Evolutionary conservation across 2,329 filamentous ascomycete species (phyloP), one percentile per base, ranked within the genome.

Genomic region (Diplodia intermedia): DNA sequence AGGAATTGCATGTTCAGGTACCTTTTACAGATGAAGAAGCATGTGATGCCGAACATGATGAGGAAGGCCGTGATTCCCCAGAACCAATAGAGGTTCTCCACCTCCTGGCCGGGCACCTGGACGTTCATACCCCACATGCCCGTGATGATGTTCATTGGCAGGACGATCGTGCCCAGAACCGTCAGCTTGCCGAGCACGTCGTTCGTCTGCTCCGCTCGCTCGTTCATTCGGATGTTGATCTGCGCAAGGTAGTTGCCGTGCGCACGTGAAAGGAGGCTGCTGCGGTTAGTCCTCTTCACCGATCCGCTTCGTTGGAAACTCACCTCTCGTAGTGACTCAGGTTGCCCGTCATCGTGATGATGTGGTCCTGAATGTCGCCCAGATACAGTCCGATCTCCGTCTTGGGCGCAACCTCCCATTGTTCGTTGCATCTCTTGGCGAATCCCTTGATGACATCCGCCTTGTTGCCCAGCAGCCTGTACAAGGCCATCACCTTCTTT

Each of bases 91-190:
- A 82, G 69, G 60, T 91, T 91, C 71, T 96, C 93, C 69, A 89
- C 83, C 55, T 94, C 90, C 79, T 98, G 94, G 1, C 95, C 95
- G 0, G 95, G 95, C 0, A 99, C 95, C 84, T 92, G 93, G 43
- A 94, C 91, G 84, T 99, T 99, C 94, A 98, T 98, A 63, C 94
- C 95, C 94, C 94, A 99, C 74, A 98, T 89, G 72, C 95, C 95
- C 2, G 95, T 98, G 75, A 99, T 94, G 77, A 99, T 97, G 78
- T 99, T 99, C 94, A 99, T 97, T 12, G 95, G 95, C 68, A 99
- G 83, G 3, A 99, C 94, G 72, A 99, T 98, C 6, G 95, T 99
- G 71, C 95, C 95, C 1, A 99, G 85, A 0, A 99, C 95, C 0
- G 95, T 98, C 69, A 99, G 86, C 79, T 95, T 97, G 71, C 94